Percentiles rank a stretch among this genome's conserved stretches.
Conservation (phyloP, 2,329 filamentous ascomycete genomes). For the Calonectria pseudoturangicola region DNA sequence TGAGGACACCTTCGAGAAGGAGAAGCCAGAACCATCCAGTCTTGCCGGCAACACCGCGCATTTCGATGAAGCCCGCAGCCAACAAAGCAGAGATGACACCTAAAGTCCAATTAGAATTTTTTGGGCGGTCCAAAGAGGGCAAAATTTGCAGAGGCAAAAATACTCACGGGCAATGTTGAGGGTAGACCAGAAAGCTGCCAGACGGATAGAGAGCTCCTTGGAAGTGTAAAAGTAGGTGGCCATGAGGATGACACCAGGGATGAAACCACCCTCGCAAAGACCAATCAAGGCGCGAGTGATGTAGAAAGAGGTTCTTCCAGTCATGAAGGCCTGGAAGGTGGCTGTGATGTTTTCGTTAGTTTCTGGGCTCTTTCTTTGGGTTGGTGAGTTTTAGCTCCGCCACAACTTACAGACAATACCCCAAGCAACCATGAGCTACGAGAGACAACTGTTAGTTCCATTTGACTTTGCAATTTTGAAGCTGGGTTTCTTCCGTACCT, state of each 20-base stretch:
- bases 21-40: conserved; percentile 75
- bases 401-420: conserved; percentile 62
- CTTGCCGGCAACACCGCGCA: conserved; percentile 68
- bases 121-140: neutral
- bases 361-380: conserved; percentile 14
- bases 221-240: conserved; percentile 84
- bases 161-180: conserved; percentile 62
- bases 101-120: neutral
- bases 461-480: no score
- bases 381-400: neutral
- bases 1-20: conserved; percentile 65
- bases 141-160: neutral
- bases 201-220: conserved; percentile 78
- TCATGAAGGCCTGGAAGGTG: conserved; percentile 71
- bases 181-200: conserved; percentile 81
- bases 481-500: conserved; percentile 45
- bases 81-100: conserved; percentile 68
- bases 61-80: conserved; percentile 67
- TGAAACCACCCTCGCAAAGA: conserved; percentile 74
- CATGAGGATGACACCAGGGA: conserved; percentile 78
- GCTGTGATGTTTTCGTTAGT: conserved; percentile 59
- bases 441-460: neutral
- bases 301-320: conserved; percentile 67
- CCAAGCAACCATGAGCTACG: conserved; percentile 68
- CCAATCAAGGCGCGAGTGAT: conserved; percentile 72